phyloP scores from a whole-genome alignment of 768 basidiomycete species.

The Melanogaster broomeanus region DNA sequence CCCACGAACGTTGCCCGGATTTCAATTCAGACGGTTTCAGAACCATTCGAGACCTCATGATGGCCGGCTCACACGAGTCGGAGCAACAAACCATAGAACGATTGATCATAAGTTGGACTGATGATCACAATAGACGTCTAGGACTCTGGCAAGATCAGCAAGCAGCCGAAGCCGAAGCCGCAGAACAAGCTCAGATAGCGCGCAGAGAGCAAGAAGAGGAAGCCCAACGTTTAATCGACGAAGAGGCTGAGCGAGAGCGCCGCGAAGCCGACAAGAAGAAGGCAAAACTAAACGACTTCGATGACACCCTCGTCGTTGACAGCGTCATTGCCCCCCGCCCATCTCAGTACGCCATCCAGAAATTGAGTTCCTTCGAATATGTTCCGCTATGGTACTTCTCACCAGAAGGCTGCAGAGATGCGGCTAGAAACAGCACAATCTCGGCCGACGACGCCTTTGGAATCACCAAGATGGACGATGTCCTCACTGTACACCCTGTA shows the following conservation, averaged over 20 bases:
- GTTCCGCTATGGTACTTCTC: slow-evolving; percentile 14
- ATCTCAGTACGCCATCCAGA: slow-evolving; percentile 7
- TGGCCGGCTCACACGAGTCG: background rate
- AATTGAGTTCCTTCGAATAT: background rate
- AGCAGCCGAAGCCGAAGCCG: background rate
- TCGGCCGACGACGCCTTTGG: slow-evolving; percentile 10
- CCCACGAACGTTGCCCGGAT: background rate
- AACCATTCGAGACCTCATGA: background rate
- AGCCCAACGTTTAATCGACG: background rate
- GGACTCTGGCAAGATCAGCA: background rate
- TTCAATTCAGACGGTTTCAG: background rate
- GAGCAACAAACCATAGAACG: background rate
- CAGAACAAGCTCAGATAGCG: background rate
- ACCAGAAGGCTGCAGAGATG: background rate
- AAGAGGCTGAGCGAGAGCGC: background rate
- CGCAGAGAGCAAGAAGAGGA: background rate
- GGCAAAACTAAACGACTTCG: background rate
- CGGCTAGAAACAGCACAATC: background rate
- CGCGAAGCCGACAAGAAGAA: background rate
- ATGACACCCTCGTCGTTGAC: too few species aligned
- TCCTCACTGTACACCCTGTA: slow-evolving; percentile 7
- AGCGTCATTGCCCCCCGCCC: too few species aligned
- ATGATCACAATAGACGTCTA: background rate
- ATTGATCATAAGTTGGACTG: background rate
- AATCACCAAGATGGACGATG: slow-evolving; percentile 6